Conservation (phyloP, 345 rosid species). For the Sisymbrium irio region DNA sequence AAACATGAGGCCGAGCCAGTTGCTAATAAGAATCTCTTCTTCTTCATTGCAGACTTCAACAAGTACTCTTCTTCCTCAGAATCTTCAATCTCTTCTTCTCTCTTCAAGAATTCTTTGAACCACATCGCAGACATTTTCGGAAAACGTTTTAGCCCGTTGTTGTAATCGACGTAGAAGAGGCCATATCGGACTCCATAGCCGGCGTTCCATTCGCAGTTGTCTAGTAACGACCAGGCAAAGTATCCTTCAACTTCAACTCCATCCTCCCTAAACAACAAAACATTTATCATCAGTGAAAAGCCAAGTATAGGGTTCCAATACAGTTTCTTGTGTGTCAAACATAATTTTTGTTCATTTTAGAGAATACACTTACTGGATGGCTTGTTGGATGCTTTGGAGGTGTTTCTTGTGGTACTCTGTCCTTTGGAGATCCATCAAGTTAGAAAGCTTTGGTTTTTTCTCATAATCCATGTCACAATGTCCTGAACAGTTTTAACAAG, state of each 20-base stretch:
- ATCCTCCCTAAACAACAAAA: constrained; percentile 34
- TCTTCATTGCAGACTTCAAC: constrained; percentile 22
- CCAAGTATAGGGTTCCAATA: not conserved
- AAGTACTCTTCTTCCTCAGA: constrained; percentile 24
- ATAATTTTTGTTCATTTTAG: not conserved
- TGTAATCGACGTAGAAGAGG: constrained; percentile 47
- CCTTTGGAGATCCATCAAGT: constrained; percentile 38
- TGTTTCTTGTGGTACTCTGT: constrained; percentile 40
- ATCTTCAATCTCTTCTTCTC: constrained; percentile 31
- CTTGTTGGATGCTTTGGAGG: constrained; percentile 39
- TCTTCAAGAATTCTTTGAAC: constrained; percentile 55
- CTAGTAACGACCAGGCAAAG: constrained; percentile 61
- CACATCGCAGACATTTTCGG: constrained; percentile 63
- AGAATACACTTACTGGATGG: constrained; percentile 26
- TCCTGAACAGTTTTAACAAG: constrained; percentile 17
- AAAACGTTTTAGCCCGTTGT: constrained; percentile 53
- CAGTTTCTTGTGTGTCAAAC: not conserved
- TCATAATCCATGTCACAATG: constrained; percentile 34
- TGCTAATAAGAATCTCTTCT: constrained; percentile 31
- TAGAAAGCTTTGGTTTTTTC: constrained; percentile 32
- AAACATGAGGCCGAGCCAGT: constrained; percentile 31
- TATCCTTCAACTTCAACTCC: constrained; percentile 57
- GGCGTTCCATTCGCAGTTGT: constrained; percentile 56
- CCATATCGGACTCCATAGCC: constrained; percentile 60
- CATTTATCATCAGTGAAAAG: constrained; percentile 4